Evolutionary conservation across 129 eudicot genomes (phyloP), one percentile per base, ranked within the genome.

Genomic region (Pseudognaphalium luteoalbum): DNA sequence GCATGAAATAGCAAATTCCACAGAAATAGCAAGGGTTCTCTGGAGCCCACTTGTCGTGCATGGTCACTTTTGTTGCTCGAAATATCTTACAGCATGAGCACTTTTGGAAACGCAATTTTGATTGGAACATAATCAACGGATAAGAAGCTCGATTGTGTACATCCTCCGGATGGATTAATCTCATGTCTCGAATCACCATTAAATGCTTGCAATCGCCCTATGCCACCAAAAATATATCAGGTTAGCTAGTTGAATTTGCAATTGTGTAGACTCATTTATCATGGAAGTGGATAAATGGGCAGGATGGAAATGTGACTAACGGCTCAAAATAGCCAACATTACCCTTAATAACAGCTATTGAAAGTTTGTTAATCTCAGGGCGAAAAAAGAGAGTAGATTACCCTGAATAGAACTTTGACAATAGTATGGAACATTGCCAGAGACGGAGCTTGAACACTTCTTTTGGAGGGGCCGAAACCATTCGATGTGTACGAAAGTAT

Each of bases 11-110:
- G 83, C 98, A 88, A 78, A 82, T 60, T 33, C 82, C 86, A 14
- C 98, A 94, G 63, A 94, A 91, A 74, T 87, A 94, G 77, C 97
- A 89, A 68, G 98, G 97, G 58, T 94, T 94, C 76, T 76, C 89
- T 0, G 86, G 78, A 1, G 97, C 89, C 93, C 92, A 86, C 78
- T 88, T 91, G 79, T 94, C 98, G 52, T 94, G 97, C 70, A 91
- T 83, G 0, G 98, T 94, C 71, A 94, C 81, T 82, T 89, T 88
- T 58, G 72, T 75, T 3, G 98, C 98, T 75, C 81, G 73, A 62
- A 66, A 91, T 66, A 94, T 91, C 77, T 81, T 86, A 79, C 98
- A 94, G 14, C 82, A 87, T 10, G 84, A 85, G 74, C 98, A 91
- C 79, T 94, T 91, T 16, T 67, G 84, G 60, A 76, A 65, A n/a